phyloP scores from a whole-genome alignment of 495 filamentous ascomycete genomes.

The Bombardia bombarda region DNA sequence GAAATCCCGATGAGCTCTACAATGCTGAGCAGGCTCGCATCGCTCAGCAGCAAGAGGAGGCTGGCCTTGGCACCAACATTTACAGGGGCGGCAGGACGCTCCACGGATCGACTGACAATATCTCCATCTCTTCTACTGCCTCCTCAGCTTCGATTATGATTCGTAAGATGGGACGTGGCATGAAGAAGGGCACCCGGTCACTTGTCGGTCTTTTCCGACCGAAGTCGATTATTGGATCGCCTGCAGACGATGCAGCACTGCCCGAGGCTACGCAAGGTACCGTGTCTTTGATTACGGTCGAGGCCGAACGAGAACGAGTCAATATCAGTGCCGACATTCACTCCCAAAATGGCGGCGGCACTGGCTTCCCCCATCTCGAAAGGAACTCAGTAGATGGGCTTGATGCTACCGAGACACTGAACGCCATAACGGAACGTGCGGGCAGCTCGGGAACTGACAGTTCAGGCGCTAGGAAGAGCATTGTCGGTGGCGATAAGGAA shows the following conservation, averaged over 20 bases:
- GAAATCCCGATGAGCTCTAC: slow-evolving; percentile 59
- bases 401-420: slow-evolving; percentile 35
- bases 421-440: slow-evolving; percentile 37
- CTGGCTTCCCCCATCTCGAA: slow-evolving; percentile 86
- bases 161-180: slow-evolving; percentile 95
- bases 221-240: slow-evolving; percentile 78
- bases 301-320: slow-evolving; percentile 81
- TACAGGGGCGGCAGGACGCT: slow-evolving; percentile 87
- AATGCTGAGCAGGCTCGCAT: slow-evolving; percentile 80
- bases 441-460: slow-evolving; percentile 50
- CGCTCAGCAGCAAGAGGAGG: slow-evolving; percentile 81
- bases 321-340: slow-evolving; percentile 67
- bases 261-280: slow-evolving; percentile 65
- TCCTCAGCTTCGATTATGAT: slow-evolving; percentile 99
- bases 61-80: slow-evolving; percentile 85
- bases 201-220: slow-evolving; percentile 93
- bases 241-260: slow-evolving; percentile 55
- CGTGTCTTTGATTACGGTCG: slow-evolving; percentile 90
- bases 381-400: slow-evolving; percentile 65
- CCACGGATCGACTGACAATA: slow-evolving; percentile 86
- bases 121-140: slow-evolving; percentile 95
- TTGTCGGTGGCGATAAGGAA: slow-evolving; percentile 84
- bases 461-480: slow-evolving; percentile 66
- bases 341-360: slow-evolving; percentile 63
- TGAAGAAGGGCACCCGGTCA: slow-evolving; percentile 87